Evolutionary conservation across 2,329 filamentous ascomycete species (phyloP), one percentile per base, ranked within the genome.

Genomic region (Colletotrichum cuscutae): DNA sequence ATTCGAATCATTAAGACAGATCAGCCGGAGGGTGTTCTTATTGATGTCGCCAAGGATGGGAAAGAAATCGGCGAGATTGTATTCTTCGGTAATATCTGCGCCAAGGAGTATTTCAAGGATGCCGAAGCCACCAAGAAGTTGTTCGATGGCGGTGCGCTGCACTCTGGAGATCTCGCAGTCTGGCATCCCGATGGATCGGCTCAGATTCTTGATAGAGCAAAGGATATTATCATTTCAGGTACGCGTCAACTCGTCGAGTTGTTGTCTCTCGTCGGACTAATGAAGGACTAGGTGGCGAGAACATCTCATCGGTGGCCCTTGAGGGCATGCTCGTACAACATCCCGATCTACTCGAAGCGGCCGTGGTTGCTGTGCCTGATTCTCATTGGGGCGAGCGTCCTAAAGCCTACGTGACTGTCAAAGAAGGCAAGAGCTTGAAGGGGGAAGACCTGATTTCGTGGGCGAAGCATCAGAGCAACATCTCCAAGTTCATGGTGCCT

Each of bases 151-250:
- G 95, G 95, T 3, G 95, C 92, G 24, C 84, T 95, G 77, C 97
- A 98, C 83, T 96, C 93, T 19, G 97, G 97, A 0, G 97, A 99
- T 81, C 83, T 99, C 61, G 97, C 97, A 1, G 95, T 98, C 0
- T 95, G 94, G 93, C 94, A 98, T 84, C 89, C 93, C 0, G 97
- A 98, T 80, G 95, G 96, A 1, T 61, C 65, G 7, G 92, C 95
- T 57, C 95, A 98, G 85, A 98, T 99, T 75, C 86, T 97, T 71
- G 97, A 99, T 83, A 89, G 97, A 24, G 94, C 95, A 15, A 99
- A 99, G 86, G 97, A 99, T 80, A 98, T 99, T 65, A 99, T 99
- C 79, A 99, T 99, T 75, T 97, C 94, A 65, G 94, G 94, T 94
- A 86, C 77, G 88, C 15, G 24, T 7, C 28, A 66, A 30, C 30